Evolutionary conservation across 2,329 filamentous ascomycete species (phyloP), one percentile per base, ranked within the genome.

Genomic region (Aspergillus transmontanensis): DNA sequence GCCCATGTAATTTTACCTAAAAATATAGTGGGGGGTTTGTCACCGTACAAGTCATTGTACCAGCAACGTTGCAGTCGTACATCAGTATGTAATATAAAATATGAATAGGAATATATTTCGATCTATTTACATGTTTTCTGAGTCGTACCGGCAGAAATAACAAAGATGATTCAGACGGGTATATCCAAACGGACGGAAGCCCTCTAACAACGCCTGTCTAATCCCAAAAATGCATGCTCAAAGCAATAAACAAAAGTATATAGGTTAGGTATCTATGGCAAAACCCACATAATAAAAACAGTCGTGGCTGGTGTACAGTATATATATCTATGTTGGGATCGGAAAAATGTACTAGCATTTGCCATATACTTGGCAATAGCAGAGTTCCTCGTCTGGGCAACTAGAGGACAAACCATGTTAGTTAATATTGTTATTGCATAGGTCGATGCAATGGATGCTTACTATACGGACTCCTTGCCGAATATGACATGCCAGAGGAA

Each of bases 401-500:
- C 74, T 76, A n/a, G 9, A 41, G 39, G 11, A 43, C 36, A 28
- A 19, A 26, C 12, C 12, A 19, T 53, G 53, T 72, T 67, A 72
- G 69, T 39, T 7, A 34, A 23, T 12, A 11, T 21, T 14, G 19
- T 28, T 34, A 23, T 6, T 2, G 43, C 34, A 53, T 16, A 23
- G 57, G 28, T 23, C 9, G 21, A 16, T 45, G 28, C 16, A 55
- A 46, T 32, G n/a, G 12, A 23, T 39, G 73, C 77, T 68, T 69
- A 80, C 78, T 79, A 77, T 21, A 82, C 73, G 9, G 78, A 72
- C 26, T 77, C 70, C 69, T 74, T 76, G 39, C 78, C 77, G 62
- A 80, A 85, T 73, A 83, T 80, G 73, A 87, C 82, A 72, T 90
- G 88, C 88, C 88, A 90, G 21, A 87, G 75, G 68, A 88, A 90